A percentile compares a stretch with the other conserved stretches of the same genome.
Evolutionary conservation across 768 basidiomycete species (phyloP).

Genomic region (Lactarius indigo): DNA sequence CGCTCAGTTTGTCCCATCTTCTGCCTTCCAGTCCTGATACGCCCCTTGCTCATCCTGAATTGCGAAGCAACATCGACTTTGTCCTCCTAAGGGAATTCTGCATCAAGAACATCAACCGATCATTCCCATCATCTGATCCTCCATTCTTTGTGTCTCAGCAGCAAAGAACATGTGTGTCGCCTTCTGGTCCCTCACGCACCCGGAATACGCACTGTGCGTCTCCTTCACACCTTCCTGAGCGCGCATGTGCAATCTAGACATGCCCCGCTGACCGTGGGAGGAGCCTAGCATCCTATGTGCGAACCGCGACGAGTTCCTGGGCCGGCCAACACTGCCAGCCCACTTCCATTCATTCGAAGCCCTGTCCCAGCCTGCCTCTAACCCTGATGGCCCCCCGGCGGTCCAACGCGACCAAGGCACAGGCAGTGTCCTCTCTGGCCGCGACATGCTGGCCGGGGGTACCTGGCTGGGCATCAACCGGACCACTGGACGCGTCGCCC

Average conservation of each 20-base stretch:
- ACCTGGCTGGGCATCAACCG: conserved; percentile 74
- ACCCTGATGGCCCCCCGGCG: conserved; percentile 13
- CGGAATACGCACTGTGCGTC: conserved; percentile 74
- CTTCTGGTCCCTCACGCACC: conserved; percentile 72
- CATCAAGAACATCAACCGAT: not conserved
- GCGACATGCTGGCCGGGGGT: conserved; percentile 69
- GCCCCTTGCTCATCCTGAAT: not conserved
- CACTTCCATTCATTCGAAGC: conserved; percentile 62
- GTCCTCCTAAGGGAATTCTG: conserved; percentile 16
- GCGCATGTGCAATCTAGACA: not conserved
- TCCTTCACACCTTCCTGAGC: not conserved
- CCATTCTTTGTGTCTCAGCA: conserved; percentile 16
- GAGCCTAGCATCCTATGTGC: conserved; percentile 59
- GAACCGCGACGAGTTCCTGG: conserved; percentile 74
- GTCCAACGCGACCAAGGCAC: conserved; percentile 24
- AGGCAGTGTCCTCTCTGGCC: conserved; percentile 62
- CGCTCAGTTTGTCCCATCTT: conserved; percentile 13
- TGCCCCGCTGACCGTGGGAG: conserved; percentile 13
- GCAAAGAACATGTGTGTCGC: conserved; percentile 65
- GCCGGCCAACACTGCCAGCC: conserved; percentile 62
- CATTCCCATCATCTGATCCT: conserved; percentile 20
- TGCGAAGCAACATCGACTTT: conserved; percentile 1
- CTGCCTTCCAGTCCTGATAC: conserved; percentile 19
- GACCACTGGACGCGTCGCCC: conserved; percentile 60
- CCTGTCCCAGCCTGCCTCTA: not conserved